Evolutionary conservation across 371 early-diverging fungal genomes (phyloP).

Genomic region (Homolaphlyctis polyrhiza): DNA sequence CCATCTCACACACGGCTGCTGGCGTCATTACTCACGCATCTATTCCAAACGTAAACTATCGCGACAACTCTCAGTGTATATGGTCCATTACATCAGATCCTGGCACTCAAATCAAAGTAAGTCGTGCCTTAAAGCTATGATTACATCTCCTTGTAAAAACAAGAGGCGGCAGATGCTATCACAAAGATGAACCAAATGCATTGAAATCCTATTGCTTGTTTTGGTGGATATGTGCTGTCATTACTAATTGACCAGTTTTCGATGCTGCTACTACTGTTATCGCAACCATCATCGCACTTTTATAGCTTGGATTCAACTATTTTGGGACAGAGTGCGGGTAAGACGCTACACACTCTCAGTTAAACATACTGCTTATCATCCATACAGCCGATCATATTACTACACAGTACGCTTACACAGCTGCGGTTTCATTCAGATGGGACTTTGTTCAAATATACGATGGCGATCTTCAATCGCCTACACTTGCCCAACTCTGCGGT

Average conservation of each 20-base stretch:
- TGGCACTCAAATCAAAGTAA: too few species aligned
- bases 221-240: too few species aligned
- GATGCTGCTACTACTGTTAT: neutral
- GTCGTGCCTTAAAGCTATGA: too few species aligned
- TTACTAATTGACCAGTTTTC: too few species aligned
- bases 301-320: neutral
- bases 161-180: too few species aligned
- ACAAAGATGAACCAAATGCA: too few species aligned
- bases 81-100: too few species aligned
- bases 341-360: neutral
- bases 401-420: neutral
- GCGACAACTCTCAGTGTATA: neutral
- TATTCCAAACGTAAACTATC: neutral
- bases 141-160: too few species aligned
- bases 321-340: conserved; percentile 5
- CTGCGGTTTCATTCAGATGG: conserved; percentile 1
- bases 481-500: neutral
- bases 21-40: neutral
- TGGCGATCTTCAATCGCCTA: conserved; percentile 1
- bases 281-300: neutral
- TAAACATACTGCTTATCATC: neutral
- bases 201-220: too few species aligned
- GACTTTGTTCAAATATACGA: neutral
- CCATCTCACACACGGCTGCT: neutral
- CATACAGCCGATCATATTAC: neutral